phyloP scores from a whole-genome alignment of 306 rosid species.

The Abrus pulchellus region DNA sequence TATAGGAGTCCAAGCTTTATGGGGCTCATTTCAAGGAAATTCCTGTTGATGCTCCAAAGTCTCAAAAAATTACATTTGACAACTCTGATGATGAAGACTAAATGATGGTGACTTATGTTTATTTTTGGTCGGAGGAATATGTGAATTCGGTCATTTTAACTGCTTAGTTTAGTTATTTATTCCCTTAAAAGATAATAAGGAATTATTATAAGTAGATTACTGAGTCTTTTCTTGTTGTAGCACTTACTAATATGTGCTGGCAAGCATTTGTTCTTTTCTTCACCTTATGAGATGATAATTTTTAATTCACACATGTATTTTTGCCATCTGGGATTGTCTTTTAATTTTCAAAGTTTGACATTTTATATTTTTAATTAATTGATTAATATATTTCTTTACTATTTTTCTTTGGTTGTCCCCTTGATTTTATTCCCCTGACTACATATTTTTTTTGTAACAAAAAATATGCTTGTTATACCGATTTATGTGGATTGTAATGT shows the following conservation, averaged over 20 bases:
- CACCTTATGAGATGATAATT: background rate
- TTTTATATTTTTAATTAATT: background rate
- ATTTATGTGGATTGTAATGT: background rate
- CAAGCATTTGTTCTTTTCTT: slow-evolving; percentile 19
- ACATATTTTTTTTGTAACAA: background rate
- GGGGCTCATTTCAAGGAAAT: slow-evolving; percentile 97
- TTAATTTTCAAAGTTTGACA: background rate
- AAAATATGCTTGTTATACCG: background rate
- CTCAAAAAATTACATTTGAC: slow-evolving; percentile 78
- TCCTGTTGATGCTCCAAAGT: slow-evolving; percentile 76
- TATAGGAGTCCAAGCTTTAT: slow-evolving; percentile 91
- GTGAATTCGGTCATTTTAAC: slow-evolving; percentile 32
- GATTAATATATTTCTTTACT: background rate
- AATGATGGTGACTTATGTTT: slow-evolving; percentile 41
- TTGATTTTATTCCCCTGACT: background rate
- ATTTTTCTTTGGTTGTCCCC: background rate
- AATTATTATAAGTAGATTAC: slow-evolving; percentile 10
- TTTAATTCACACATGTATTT: slow-evolving; percentile 11
- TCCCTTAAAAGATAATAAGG: slow-evolving; percentile 36
- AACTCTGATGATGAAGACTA: slow-evolving; percentile 83
- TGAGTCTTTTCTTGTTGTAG: slow-evolving; percentile 32
- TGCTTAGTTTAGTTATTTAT: slow-evolving; percentile 38
- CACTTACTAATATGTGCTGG: slow-evolving; percentile 8
- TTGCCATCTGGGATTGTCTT: background rate
- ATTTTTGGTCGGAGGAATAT: slow-evolving; percentile 26